Percentiles rank a stretch among this genome's conserved stretches.
These are phyloP conservation scores for Maudiozyma humilis DNA, from an alignment of 1,139 yeast genomes.

Conservation along the genomic window DNA sequence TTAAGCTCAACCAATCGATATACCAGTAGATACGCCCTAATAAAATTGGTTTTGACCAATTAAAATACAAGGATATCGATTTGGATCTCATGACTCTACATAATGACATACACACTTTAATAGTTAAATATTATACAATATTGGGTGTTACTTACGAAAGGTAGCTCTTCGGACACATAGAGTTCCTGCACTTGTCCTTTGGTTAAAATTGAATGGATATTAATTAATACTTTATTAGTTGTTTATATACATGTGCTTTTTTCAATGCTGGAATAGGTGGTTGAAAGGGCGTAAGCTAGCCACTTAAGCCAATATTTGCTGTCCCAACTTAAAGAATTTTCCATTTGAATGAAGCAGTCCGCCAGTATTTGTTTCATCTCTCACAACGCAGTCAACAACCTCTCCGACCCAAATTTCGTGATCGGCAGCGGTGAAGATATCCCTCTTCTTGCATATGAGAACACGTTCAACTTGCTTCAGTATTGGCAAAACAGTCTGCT, in stretches of 20 bases:
- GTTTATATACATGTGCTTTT: not conserved
- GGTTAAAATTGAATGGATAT: too few species aligned
- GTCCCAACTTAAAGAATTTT: constrained; percentile 52
- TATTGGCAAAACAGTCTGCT: constrained; percentile 43
- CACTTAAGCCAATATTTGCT: constrained; percentile 9
- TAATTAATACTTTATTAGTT: too few species aligned
- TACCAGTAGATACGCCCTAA: constrained; percentile 23
- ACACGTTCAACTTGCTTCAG: constrained; percentile 52
- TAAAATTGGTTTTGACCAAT: too few species aligned
- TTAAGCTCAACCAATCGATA: constrained; percentile 26
- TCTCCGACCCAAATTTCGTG: constrained; percentile 85
- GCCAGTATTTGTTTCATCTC: constrained; percentile 37
- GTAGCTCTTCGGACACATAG: too few species aligned
- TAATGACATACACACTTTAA: not conserved
- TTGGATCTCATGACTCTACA: not conserved
- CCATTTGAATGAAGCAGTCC: constrained; percentile 62
- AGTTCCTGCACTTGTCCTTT: too few species aligned
- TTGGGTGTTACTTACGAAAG: too few species aligned
- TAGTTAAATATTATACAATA: too few species aligned
- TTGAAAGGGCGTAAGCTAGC: not conserved
- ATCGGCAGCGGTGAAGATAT: constrained; percentile 55
- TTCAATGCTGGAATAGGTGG: not conserved
- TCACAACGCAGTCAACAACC: constrained; percentile 44
- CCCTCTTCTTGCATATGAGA: constrained; percentile 51
- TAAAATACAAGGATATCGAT: too few species aligned